Base-by-base conservation (phyloP, 2,329 filamentous ascomycete species). In the Saccharata proteae region DNA sequence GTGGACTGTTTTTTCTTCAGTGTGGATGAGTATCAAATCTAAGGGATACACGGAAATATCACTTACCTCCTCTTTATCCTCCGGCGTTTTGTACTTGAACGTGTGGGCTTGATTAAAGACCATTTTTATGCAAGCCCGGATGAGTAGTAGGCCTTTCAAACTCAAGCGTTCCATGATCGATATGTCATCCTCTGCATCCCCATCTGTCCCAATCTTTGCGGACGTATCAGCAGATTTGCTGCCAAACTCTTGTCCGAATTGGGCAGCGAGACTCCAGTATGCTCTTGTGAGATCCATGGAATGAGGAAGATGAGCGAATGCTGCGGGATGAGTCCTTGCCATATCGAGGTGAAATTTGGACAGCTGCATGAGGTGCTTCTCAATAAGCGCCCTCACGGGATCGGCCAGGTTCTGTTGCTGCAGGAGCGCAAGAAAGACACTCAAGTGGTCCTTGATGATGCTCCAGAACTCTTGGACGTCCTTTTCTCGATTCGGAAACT, bases 341-440 rank as follows among this genome's bases (percentile, higher is more conserved):
- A 96, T 88, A 34, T 84, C 77, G 22, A 92, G 67, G 51, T 96
- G 90, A 3, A 98, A 63, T 55, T 96, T 98, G 3, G 86, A 77
- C 29, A 96, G 77, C 49, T 96, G 86, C 24, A 94, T 59, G 2
- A 93, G 64, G 49, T 94, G 86, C 49, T 85, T 92, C 41, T 81
- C 80, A n/a, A 93, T 61, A 15, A 79, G 49, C 20, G 68, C 69
- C 36, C 71, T 69, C 15, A 74, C 67, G 4, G 59, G 55, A 4
- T 58, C 51, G 2, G 64, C 52, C 2, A 18, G 22, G 5, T 44
- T 46, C 29, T 73, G 66, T 24, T 67, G 62, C 41, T 67, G 65
- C 30, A 78, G 63, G 37, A 79, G 71, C 15, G 61, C 60, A 20
- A 92, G 68, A 38, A 93, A 77, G 23, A 78, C 68, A n/a, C 75